phyloP scores from a whole-genome alignment of 2,329 filamentous ascomycete species.

The Fusarium caatingaense region DNA sequence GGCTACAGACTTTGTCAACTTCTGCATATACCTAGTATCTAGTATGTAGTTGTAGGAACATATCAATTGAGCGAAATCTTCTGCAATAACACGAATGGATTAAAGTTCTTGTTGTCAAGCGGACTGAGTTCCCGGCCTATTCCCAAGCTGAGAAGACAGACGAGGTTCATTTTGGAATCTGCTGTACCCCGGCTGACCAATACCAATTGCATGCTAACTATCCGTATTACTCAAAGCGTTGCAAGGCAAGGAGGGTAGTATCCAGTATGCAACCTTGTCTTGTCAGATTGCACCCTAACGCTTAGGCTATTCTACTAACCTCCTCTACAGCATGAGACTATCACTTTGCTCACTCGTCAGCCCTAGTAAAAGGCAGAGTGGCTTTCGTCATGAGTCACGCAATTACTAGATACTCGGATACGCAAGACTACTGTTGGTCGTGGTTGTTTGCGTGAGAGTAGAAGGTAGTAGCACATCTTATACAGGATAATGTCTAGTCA shows the following conservation, averaged over 20 bases:
- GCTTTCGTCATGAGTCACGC: conserved; percentile 46
- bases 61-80: neutral
- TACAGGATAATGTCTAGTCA: neutral
- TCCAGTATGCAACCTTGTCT: conserved; percentile 14
- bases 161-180: neutral
- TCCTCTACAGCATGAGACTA: neutral
- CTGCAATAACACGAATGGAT: neutral
- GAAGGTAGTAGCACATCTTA: neutral
- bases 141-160: neutral
- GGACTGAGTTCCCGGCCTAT: neutral
- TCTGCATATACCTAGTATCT: neutral
- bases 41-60: neutral
- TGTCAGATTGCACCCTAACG: conserved; percentile 9
- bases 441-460: neutral
- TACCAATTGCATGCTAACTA: conserved; percentile 3
- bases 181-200: neutral
- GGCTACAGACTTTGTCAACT: neutral
- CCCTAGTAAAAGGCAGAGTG: conserved; percentile 8
- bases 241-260: conserved; percentile 1
- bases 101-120: neutral
- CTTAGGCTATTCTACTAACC: conserved; percentile 8
- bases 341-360: conserved; percentile 8
- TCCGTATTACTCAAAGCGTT: neutral
- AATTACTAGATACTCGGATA: conserved; percentile 22
- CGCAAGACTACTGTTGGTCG: conserved; percentile 9